Base-by-base conservation (phyloP, 78 protist species). In the Andalucia godoyi region DNA sequence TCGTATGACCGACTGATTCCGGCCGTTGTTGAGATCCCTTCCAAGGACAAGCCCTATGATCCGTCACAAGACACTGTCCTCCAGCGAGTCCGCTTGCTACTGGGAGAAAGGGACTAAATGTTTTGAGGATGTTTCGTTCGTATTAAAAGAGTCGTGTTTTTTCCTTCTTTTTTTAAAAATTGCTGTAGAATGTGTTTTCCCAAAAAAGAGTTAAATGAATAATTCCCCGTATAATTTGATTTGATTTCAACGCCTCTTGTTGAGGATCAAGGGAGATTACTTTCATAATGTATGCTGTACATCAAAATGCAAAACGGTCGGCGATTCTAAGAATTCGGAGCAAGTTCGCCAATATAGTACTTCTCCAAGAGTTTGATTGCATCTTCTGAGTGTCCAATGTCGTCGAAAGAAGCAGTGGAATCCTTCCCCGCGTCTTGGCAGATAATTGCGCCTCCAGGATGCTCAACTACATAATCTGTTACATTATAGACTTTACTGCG, bases 41-140 rank as follows among this genome's bases (percentile, higher is more conserved):
- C 43, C 69, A 63, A 42, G 39, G 69, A 63, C 57, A 13, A 46
- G 38, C 51, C 69, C 27, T 63, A 63, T 33, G 69, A 63, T 13
- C 39, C 57, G 13, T 29, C 8, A 23, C 18, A 63, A 29, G 69
- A 63, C 40, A 6, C 50, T n/a, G 57, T 63, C 33, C 69, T 63
- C 34, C 33, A 13, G 23, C 41, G 46, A 32, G 27, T 63, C 39
- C 37, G 42, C 58, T 10, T 8, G 33, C 32, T 32, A 45, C 53
- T 62, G 46, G 67, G 67, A 43, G n/a, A n/a, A n/a, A n/a, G n/a
- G n/a, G n/a, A n/a, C n/a, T n/a, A n/a, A n/a, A n/a, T n/a, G n/a
- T n/a, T n/a, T n/a, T n/a, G n/a, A n/a, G n/a, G n/a, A n/a, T n/a
- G n/a, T n/a, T n/a, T n/a, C n/a, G n/a, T n/a, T n/a, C n/a, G n/a